A percentile compares a stretch with the other conserved stretches of the same genome.
Evolutionary conservation across 257 asterid species (phyloP).

Genomic region (Solanum neorickii): DNA sequence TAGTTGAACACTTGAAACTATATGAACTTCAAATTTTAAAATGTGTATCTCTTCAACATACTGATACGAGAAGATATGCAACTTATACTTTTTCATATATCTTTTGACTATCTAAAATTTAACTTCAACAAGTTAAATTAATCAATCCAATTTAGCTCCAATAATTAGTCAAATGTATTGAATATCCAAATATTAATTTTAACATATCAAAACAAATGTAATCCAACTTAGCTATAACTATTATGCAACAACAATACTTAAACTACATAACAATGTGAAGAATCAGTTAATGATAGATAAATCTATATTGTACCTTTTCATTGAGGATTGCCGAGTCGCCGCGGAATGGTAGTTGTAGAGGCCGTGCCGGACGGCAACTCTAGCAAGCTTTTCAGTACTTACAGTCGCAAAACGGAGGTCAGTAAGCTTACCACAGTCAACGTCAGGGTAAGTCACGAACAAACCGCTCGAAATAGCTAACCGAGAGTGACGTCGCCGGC

Average conservation of each 20-base stretch:
- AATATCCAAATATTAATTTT: not conserved
- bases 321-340: constrained; percentile 2
- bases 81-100: not conserved
- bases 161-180: not conserved
- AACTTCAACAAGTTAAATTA: not conserved
- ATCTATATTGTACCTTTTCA: not conserved
- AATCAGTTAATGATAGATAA: not conserved
- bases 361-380: constrained; percentile 54
- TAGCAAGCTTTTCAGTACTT: constrained; percentile 75
- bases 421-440: constrained; percentile 55
- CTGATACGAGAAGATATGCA: not conserved
- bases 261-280: not conserved
- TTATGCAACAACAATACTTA: not conserved
- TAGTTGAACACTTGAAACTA: not conserved
- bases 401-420: constrained; percentile 55
- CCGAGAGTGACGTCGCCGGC: constrained; percentile 64
- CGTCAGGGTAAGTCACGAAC: constrained; percentile 30
- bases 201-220: not conserved
- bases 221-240: not conserved
- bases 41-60: not conserved
- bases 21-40: not conserved
- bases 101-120: not conserved
- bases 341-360: constrained; percentile 39
- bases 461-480: constrained; percentile 39
- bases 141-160: not conserved